A percentile compares a stretch with the other conserved stretches of the same genome.
Evolutionary conservation across 2,329 filamentous ascomycete species (phyloP).

Genomic region (Didymella glomerata): DNA sequence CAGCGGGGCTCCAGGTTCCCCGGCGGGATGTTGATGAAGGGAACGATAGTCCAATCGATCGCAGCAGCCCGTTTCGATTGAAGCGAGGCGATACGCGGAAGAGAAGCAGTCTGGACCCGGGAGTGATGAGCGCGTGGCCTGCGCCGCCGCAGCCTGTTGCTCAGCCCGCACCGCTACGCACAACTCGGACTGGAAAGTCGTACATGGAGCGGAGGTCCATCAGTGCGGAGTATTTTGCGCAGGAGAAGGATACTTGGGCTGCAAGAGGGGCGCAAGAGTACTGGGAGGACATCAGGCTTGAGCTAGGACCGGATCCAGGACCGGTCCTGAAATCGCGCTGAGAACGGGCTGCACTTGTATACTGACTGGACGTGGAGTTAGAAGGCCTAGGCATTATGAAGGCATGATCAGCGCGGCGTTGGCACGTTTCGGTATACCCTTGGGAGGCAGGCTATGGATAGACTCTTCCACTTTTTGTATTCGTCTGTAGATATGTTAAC

Average conservation of each 20-base stretch:
- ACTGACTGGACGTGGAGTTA: background rate
- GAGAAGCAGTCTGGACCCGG: conserved; percentile 27
- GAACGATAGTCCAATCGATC: conserved; percentile 41
- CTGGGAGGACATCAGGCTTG: conserved; percentile 14
- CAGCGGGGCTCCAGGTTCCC: background rate
- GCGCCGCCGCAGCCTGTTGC: conserved; percentile 25
- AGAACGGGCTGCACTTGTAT: background rate
- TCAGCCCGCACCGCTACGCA: conserved; percentile 1
- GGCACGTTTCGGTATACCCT: conserved; percentile 31
- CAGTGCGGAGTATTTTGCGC: conserved; percentile 18
- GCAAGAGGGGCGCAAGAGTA: conserved; percentile 2
- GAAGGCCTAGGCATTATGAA: conserved; percentile 3
- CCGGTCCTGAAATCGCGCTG: conserved; percentile 8
- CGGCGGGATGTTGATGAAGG: conserved; percentile 2
- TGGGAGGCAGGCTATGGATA: conserved; percentile 21
- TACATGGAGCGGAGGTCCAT: conserved; percentile 19
- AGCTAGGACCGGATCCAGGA: conserved; percentile 14
- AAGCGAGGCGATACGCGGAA: conserved; percentile 40
- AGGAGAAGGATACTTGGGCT: conserved; percentile 5
- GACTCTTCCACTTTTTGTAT: conserved; percentile 25
- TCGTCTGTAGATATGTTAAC: conserved; percentile 41
- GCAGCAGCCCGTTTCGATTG: conserved; percentile 39
- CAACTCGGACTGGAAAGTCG: background rate
- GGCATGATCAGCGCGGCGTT: conserved; percentile 22
- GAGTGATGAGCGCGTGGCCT: conserved; percentile 31